These are phyloP conservation scores for Purshia tridentata DNA, from an alignment of 306 rosid genomes.

Conservation along the genomic window DNA sequence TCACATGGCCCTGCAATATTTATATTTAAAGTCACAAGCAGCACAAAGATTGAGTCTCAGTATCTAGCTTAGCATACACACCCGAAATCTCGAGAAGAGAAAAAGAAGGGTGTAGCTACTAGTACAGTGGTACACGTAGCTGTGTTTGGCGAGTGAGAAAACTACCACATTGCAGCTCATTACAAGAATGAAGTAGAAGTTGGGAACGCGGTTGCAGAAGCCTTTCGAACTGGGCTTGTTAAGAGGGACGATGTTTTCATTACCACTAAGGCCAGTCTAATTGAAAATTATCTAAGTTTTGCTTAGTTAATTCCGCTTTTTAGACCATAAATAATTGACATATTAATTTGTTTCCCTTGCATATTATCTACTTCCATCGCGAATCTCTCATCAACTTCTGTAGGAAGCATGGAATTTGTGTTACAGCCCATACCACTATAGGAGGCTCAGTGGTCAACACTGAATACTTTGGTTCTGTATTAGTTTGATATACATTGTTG, in stretches of 20 bases:
- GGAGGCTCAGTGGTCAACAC: constrained; percentile 85
- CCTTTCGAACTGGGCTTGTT: constrained; percentile 54
- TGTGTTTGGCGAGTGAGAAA: too few relatives aligned
- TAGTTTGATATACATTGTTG: too few relatives aligned
- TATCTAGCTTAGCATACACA: too few relatives aligned
- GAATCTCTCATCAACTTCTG: constrained; percentile 84
- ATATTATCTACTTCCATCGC: constrained; percentile 84
- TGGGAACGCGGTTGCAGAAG: constrained; percentile 77
- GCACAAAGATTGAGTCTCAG: too few relatives aligned
- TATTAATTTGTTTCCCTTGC: neutral
- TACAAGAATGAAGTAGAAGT: constrained; percentile 74
- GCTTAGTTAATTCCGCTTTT: neutral
- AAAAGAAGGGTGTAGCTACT: neutral
- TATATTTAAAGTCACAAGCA: too few relatives aligned
- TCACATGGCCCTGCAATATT: too few relatives aligned
- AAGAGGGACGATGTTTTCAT: constrained; percentile 81
- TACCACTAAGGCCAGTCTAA: constrained; percentile 61
- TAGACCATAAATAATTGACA: neutral
- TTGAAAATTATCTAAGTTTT: neutral
- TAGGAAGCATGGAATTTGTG: constrained; percentile 73
- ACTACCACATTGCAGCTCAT: constrained; percentile 46
- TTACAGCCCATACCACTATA: constrained; percentile 93
- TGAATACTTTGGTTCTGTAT: constrained; percentile 73
- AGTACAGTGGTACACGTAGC: too few relatives aligned
- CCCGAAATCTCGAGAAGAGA: neutral